These are phyloP conservation scores for Wickerhamomyces silvicola DNA, from an alignment of 805 yeast species.

Conservation along the genomic window DNA sequence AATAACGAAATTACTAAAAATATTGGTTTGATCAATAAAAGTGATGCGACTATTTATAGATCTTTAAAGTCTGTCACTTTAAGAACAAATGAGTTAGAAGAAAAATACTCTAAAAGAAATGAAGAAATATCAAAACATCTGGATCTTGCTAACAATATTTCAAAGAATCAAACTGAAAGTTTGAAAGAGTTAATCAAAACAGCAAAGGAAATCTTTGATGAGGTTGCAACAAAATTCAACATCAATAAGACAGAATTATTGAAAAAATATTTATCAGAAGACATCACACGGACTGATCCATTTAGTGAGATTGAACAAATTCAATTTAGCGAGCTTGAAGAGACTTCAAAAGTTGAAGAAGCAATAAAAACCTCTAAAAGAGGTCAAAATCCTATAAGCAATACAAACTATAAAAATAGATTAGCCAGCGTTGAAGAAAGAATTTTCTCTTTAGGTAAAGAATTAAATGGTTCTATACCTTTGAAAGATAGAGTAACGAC, in stretches of 20 bases:
- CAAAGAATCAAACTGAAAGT: conserved; percentile 44
- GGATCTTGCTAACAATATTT: conserved; percentile 34
- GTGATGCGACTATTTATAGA: conserved; percentile 44
- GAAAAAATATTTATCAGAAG: conserved; percentile 24
- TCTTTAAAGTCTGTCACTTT: conserved; percentile 41
- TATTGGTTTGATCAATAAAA: conserved; percentile 30
- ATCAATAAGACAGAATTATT: conserved; percentile 16
- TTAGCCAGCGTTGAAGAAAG: conserved; percentile 12
- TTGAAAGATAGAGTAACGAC: conserved; percentile 12
- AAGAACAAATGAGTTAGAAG: conserved; percentile 43
- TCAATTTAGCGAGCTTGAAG: background rate
- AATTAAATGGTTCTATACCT: conserved; percentile 18
- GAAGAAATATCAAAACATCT: conserved; percentile 36
- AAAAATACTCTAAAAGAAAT: conserved; percentile 41
- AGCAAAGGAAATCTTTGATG: conserved; percentile 39
- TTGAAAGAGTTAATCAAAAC: conserved; percentile 38
- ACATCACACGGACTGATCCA: conserved; percentile 6
- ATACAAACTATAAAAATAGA: background rate
- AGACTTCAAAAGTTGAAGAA: conserved; percentile 6
- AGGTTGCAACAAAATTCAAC: conserved; percentile 28
- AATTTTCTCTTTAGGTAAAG: conserved; percentile 15
- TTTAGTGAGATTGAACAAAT: conserved; percentile 1
- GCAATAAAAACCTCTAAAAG: conserved; percentile 6
- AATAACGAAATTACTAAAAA: conserved; percentile 31
- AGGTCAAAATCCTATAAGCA: background rate